Evolutionary conservation across 805 yeast genomes (phyloP), one percentile per base, ranked within the genome.

Genomic region (Torulaspora franciscae): DNA sequence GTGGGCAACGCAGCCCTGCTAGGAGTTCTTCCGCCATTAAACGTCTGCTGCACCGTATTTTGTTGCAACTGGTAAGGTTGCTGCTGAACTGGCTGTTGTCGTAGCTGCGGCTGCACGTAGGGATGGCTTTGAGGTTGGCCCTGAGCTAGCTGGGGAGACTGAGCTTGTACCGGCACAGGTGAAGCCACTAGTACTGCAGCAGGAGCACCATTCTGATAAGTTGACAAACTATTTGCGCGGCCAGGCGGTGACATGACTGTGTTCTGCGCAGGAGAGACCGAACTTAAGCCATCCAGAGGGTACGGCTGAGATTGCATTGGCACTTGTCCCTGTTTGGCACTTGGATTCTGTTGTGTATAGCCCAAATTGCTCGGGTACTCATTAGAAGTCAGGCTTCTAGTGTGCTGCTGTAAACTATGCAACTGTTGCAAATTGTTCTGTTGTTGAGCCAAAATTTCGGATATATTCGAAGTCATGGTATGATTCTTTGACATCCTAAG

Each of bases 351-450:
- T 27, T 30, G 38, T 30, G 28, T 7, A 28, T 33, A 29, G 26
- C 37, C 34, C 15, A 23, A 27, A 33, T 26, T 35, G 22, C 34
- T 33, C n/a, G 48, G 44, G 19, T 25, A 34, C 22, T 44, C 48
- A 19, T 40, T 45, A 44, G 69, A 68, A 44, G 70, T 67, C 40
- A 75, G 56, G 24, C 76, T 72, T 38, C 64, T 67, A 1, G 76
- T 65, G 47, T 71, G 76, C 46, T 71, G 68, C 45, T 69, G 73
- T 43, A 74, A 58, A 45, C 65, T 72, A 42, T 72, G 74, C 39
- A 74, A 57, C 44, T 75, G 79, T 19, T 72, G 68, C 47, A 72
- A 66, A 50, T 73, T 74, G 45, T 70, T 74, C 30, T 69, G 65
- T 42, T 72, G 69, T 45, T 74, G 79, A 43, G 77, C 70, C 32